Evolutionary conservation across 352 stramenopile genomes (phyloP), one percentile per base, ranked within the genome.

Genomic region (Sclerospora graminicola): DNA sequence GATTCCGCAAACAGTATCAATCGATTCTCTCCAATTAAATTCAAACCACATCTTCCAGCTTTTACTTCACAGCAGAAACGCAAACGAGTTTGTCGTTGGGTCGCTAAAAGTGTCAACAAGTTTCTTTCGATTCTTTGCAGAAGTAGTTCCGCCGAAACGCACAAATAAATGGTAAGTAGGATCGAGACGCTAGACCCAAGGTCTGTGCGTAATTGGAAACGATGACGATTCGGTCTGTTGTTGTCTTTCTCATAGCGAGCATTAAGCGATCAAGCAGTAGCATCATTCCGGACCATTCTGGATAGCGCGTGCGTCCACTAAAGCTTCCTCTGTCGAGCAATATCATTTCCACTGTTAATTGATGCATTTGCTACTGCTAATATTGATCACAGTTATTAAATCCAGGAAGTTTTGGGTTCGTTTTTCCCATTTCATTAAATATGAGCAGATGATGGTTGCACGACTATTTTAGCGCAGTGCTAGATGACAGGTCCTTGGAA

Each of bases 1-100:
- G 95, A 54, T 98, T 99, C 94, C 92, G 98, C 95, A 67, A 98
- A 99, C 0, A 99, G 69, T 8, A 99, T 94, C 26, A 99, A 66
- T 14, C 96, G 80, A 66, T 98, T 98, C 15, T 87, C 95, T 20
- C 96, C 96, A 48, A 99, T 98, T 20, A 99, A 72, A 60, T 99
- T 99, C 4, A 99, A 69, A 34, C 96, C 96, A 61, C 94, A 96
- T 1, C 95, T 94, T 40, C 95, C 95, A 33, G 94, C 93, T 71
- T n/a, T 97, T 97, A 47, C 92, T 95, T 15, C 87, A 98, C n/a
- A 99, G 60, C n/a, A 98, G 55, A 66, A 99, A 98, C 4, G 95
- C 95, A 59, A 99, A 96, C 8, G 94, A 90, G 48, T 94, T 87
- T 20, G 86, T 95, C 13, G 58, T 84, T n/a, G 92, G 91, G 43